phyloP scores from a whole-genome alignment of 2,329 filamentous ascomycete genomes.

The Exophiala spinifera region DNA sequence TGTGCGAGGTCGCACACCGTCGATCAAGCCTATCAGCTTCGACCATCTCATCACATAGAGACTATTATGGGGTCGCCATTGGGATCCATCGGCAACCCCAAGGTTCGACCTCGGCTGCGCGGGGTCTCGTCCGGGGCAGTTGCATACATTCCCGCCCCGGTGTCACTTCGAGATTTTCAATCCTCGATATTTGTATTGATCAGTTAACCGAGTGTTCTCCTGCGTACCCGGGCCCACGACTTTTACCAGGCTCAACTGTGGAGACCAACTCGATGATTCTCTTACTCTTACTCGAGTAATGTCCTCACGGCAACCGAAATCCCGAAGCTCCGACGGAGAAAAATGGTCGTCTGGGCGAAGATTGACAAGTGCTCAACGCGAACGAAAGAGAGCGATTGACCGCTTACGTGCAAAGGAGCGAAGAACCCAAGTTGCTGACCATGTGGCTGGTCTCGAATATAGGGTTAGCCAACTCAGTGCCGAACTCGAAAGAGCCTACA shows the following conservation, averaged over 20 bases:
- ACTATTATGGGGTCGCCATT: neutral
- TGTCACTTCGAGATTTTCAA: too few species aligned
- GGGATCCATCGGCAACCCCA: neutral
- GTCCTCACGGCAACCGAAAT: neutral
- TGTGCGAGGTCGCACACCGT: neutral
- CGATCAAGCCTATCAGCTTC: neutral
- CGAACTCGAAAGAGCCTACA: neutral
- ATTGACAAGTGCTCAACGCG: slow-evolving; percentile 9
- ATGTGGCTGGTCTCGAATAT: slow-evolving; percentile 2
- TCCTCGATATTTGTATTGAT: neutral
- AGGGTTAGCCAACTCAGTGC: neutral
- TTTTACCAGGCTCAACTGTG: neutral
- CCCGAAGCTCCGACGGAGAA: neutral
- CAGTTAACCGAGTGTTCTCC: neutral
- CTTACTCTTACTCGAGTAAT: neutral
- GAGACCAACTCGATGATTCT: neutral
- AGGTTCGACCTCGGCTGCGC: too few species aligned
- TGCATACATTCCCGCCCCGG: too few species aligned
- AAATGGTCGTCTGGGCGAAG: slow-evolving; percentile 7
- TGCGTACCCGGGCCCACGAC: neutral
- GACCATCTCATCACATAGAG: neutral
- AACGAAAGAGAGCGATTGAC: slow-evolving; percentile 8
- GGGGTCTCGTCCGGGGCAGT: too few species aligned
- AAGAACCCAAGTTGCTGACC: neutral
- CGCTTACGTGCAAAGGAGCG: neutral